Conservation (phyloP, 805 yeast species). For the Nakazawaea holstii region DNA sequence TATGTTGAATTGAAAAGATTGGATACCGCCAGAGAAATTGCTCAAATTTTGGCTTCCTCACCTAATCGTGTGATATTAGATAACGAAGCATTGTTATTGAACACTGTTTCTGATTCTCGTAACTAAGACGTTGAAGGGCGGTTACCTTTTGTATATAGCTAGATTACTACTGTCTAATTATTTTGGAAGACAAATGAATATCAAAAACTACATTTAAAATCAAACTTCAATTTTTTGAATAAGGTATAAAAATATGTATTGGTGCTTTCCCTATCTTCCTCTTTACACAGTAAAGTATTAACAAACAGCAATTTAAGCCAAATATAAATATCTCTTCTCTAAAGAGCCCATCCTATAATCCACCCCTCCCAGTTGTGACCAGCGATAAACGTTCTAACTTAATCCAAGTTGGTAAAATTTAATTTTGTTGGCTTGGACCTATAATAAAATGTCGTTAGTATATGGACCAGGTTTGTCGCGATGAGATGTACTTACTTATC, state of each 20-base stretch:
- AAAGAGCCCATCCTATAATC: neutral
- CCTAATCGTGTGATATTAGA: slow-evolving; percentile 91
- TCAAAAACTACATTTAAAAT: no score
- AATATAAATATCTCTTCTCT: neutral
- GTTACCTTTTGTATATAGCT: slow-evolving; percentile 3
- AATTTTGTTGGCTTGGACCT: slow-evolving; percentile 20
- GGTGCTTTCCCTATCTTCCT: no score
- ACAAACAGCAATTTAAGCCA: neutral
- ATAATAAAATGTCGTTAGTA: neutral
- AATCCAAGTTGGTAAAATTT: slow-evolving; percentile 16
- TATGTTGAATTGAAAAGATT: slow-evolving; percentile 95
- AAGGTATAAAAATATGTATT: no score
- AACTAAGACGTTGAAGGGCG: slow-evolving; percentile 19
- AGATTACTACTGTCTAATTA: neutral
- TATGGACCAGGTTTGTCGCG: neutral
- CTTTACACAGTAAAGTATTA: no score
- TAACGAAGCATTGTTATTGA: slow-evolving; percentile 85
- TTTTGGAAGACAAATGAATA: neutral
- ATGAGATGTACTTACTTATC: slow-evolving; percentile 24
- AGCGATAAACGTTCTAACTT: neutral
- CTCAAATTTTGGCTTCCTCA: slow-evolving; percentile 73
- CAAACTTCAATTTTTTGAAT: no score
- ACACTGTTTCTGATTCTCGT: slow-evolving; percentile 80
- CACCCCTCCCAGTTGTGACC: neutral
- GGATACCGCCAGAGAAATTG: slow-evolving; percentile 96